Evolutionary conservation across 345 rosid genomes (phyloP).

Genomic region (Eucalyptus decipiens): DNA sequence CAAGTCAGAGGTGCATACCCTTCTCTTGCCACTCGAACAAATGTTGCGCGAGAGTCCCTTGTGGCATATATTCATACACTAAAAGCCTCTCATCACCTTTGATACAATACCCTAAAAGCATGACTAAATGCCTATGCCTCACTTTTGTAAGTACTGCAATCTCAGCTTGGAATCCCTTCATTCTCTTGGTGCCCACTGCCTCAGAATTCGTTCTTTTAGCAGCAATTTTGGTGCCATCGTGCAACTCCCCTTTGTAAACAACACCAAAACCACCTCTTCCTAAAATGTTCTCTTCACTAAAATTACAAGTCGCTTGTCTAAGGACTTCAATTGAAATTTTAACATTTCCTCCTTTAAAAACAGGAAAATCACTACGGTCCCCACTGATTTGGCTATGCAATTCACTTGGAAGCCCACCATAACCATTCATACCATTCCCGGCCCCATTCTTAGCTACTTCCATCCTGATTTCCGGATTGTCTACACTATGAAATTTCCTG

Average conservation of each 20-base stretch:
- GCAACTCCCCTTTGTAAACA: conserved; percentile 72
- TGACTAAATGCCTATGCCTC: conserved; percentile 84
- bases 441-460: conserved; percentile 23
- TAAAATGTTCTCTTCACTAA: conserved; percentile 49
- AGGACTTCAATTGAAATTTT: conserved; percentile 59
- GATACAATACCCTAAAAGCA: conserved; percentile 68
- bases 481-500: conserved; percentile 22
- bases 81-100: conserved; percentile 74
- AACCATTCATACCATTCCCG: conserved; percentile 6
- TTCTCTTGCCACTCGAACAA: conserved; percentile 46
- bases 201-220: conserved; percentile 75
- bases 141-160: conserved; percentile 76
- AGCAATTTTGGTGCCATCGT: conserved; percentile 79
- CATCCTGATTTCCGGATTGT: conserved; percentile 24
- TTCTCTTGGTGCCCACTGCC: conserved; percentile 45
- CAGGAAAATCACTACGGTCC: neutral
- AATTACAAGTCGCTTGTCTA: conserved; percentile 54
- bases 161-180: conserved; percentile 86
- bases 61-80: conserved; percentile 91
- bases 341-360: conserved; percentile 49
- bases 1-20: conserved; percentile 45
- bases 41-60: conserved; percentile 71
- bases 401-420: conserved; percentile 9
- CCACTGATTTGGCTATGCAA: no score
- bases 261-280: conserved; percentile 91